Percentiles rank a stretch among this genome's conserved stretches.
Conservation (phyloP, 768 basidiomycete species). For the Lentinula lateritia region DNA sequence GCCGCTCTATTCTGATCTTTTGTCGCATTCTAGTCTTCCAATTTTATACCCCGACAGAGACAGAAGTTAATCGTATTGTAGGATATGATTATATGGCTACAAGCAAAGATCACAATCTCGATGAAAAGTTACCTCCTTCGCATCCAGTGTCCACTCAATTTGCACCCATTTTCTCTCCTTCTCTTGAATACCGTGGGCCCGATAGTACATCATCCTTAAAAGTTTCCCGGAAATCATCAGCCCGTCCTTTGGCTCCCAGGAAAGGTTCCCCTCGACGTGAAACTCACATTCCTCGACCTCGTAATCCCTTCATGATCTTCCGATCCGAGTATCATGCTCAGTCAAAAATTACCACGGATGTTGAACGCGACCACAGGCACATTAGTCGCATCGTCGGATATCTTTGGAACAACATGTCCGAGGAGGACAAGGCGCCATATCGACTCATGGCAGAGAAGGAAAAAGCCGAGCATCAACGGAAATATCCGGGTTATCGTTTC, state of each 20-base stretch:
- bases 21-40: not conserved
- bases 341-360: constrained; percentile 37
- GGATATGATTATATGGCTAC: not conserved
- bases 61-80: not conserved
- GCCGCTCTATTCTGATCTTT: not conserved
- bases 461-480: constrained; percentile 40
- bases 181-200: constrained; percentile 1
- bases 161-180: not conserved
- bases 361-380: constrained; percentile 54
- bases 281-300: constrained; percentile 66
- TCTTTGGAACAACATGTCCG: constrained; percentile 50
- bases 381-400: constrained; percentile 52
- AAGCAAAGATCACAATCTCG: not conserved
- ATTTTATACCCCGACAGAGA: not conserved
- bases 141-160: not conserved
- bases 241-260: not conserved
- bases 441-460: constrained; percentile 44
- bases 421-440: constrained; percentile 46
- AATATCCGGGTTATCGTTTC: constrained; percentile 54
- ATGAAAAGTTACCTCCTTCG: not conserved
- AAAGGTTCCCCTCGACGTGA: constrained; percentile 21
- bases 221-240: not conserved
- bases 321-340: constrained; percentile 54
- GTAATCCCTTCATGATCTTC: constrained; percentile 81
- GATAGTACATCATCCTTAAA: not conserved